Evolutionary conservation across 495 filamentous ascomycete genomes (phyloP).

Genomic region (Hypoxylon cercidicola): DNA sequence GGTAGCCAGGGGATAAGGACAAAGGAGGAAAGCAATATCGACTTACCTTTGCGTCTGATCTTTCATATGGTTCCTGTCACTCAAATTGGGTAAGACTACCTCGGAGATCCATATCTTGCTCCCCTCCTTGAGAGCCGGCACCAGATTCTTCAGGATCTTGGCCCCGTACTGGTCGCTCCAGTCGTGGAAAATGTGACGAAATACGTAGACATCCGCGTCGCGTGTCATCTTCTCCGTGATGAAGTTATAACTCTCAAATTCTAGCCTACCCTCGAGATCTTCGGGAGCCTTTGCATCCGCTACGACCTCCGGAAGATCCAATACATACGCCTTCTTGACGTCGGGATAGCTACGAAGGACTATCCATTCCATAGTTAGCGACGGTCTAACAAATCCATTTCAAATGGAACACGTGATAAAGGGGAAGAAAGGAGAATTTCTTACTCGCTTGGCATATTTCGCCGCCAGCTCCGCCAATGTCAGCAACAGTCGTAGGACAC

Average conservation of each 20-base stretch:
- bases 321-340: conserved; percentile 36
- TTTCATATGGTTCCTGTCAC: conserved; percentile 15
- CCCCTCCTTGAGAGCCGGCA: conserved; percentile 61
- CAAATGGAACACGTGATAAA: neutral
- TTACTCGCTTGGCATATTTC: conserved; percentile 32
- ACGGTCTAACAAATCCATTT: neutral
- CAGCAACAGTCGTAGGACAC: conserved; percentile 47
- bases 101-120: conserved; percentile 60
- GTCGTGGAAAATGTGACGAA: conserved; percentile 66
- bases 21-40: neutral
- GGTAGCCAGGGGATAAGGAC: neutral
- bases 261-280: conserved; percentile 50
- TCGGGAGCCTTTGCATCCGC: conserved; percentile 37
- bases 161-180: conserved; percentile 64
- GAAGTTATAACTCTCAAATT: conserved; percentile 63
- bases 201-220: conserved; percentile 60
- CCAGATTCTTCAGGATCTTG: conserved; percentile 60
- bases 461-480: conserved; percentile 56
- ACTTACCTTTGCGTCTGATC: conserved; percentile 37
- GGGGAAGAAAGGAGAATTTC: neutral
- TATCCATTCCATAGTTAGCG: neutral
- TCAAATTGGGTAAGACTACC: conserved; percentile 53
- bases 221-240: conserved; percentile 58
- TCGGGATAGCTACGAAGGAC: conserved; percentile 39
- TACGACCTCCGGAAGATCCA: conserved; percentile 34